Evolutionary conservation across 495 filamentous ascomycete species (phyloP).

Genomic region (Penicillium steckii): DNA sequence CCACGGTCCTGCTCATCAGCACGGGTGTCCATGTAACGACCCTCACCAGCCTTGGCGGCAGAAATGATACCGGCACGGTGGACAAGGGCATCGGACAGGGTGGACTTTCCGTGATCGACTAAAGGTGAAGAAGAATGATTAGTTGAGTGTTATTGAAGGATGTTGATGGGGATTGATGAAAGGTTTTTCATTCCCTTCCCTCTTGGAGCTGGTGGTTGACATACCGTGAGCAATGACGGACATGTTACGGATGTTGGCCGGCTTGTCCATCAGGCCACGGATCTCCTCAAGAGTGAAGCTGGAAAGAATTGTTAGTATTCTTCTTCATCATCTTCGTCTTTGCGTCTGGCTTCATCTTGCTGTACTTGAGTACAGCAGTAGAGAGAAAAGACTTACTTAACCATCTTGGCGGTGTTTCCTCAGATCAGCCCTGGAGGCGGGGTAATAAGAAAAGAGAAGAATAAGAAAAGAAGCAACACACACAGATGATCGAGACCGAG

Average conservation of each 20-base stretch:
- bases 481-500: slow-evolving; percentile 49
- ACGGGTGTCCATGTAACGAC: slow-evolving; percentile 95
- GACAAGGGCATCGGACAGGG: slow-evolving; percentile 97
- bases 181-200: background rate
- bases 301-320: slow-evolving; percentile 33
- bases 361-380: too few species aligned
- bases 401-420: slow-evolving; percentile 90
- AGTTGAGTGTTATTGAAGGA: background rate
- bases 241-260: slow-evolving; percentile 98
- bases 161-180: background rate
- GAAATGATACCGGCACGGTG: slow-evolving; percentile 99
- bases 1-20: slow-evolving; percentile 98
- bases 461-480: slow-evolving; percentile 36
- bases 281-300: slow-evolving; percentile 99
- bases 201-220: too few species aligned
- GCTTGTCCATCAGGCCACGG: slow-evolving; percentile 94
- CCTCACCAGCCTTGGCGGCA: slow-evolving; percentile 92
- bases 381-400: slow-evolving; percentile 99
- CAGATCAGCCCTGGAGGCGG: slow-evolving; percentile 45
- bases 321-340: background rate
- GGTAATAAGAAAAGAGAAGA: slow-evolving; percentile 26
- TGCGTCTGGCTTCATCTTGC: background rate
- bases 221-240: slow-evolving; percentile 98
- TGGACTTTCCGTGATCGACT: slow-evolving; percentile 99
- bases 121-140: background rate